Base-by-base conservation (phyloP, 345 rosid genomes). In the Aquilaria malaccensis region DNA sequence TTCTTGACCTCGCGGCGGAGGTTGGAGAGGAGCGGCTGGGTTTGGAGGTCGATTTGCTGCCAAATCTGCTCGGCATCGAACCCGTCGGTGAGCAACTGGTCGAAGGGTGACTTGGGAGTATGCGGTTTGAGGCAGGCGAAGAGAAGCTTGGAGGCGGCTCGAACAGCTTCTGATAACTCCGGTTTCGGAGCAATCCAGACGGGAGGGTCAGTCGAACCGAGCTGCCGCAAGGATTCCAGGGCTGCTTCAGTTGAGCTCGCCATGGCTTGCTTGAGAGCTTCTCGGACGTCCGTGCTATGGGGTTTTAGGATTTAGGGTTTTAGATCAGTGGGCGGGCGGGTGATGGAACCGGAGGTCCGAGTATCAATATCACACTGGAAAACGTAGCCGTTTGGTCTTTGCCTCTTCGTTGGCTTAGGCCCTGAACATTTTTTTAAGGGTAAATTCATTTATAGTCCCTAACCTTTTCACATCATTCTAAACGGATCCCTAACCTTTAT, bases 31-130 rank as follows among this genome's bases (percentile, higher is more conserved):
- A 87, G 61, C 10, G 89, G 88, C 70, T 78, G 87, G 13, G 96
- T 79, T 31, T 77, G 89, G 61, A 90, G 70, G 70, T 94, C 99
- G 50, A 88, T 86, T 61, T 94, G 99, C 83, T 83, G 97, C 97
- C 97, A 90, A 72, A 94, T 86, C 81, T 94, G 99, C 77, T 90
- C 97, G 2, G 86, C 78, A 50, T 94, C 96, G 62, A 83, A 94
- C 1, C 97, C 97, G 11, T 88, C 88, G 11, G 80, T 70, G 51
- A 88, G 70, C 10, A 94, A 83, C 60, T 77, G 62, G 58, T 88
- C 93, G 52, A 90, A 72, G 2, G 93, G 97, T 12, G 83, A 86
- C 67, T 86, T 88, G 10, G 90, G 83, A 51, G 51, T 56, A 67
- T 72, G 63, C 11, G 86, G 78, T 58, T 75, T 85, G 58, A 94